phyloP scores from a whole-genome alignment of 2,329 filamentous ascomycete genomes.

The Sphaerulina vaccinii region DNA sequence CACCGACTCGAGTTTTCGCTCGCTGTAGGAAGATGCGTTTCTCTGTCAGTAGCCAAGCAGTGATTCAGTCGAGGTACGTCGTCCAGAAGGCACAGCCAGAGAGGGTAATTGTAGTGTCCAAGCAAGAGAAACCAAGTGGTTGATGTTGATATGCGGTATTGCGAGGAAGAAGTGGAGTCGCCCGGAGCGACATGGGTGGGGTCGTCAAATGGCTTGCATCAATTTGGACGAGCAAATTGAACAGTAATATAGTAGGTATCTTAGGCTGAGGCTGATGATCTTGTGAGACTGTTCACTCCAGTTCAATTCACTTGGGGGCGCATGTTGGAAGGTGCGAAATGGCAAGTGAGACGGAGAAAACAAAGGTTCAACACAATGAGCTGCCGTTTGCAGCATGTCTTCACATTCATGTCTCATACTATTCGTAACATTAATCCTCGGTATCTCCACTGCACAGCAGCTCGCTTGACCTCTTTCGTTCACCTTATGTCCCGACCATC shows the following conservation, averaged over 20 bases:
- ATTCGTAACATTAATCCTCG: background rate
- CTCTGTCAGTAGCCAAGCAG: background rate
- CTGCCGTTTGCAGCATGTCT: background rate
- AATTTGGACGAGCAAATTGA: too few relatives aligned
- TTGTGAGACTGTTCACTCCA: too few relatives aligned
- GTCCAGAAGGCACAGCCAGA: background rate
- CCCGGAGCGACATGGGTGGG: too few relatives aligned
- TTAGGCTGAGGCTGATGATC: too few relatives aligned
- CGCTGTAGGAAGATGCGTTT: background rate
- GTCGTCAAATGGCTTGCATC: too few relatives aligned
- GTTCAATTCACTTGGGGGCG: too few relatives aligned
- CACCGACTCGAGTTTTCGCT: conserved; percentile 1
- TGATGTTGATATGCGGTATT: background rate
- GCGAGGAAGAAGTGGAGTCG: background rate
- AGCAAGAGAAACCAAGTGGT: too few relatives aligned
- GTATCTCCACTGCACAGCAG: background rate
- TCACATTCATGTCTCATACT: background rate
- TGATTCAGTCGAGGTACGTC: background rate
- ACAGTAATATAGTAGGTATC: too few relatives aligned
- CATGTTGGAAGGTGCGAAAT: too few relatives aligned
- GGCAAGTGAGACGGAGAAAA: too few relatives aligned
- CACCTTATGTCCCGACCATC: background rate
- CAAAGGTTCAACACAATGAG: too few relatives aligned
- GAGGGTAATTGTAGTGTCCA: background rate
- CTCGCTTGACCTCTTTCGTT: background rate